Percentiles rank a stretch among this genome's conserved stretches.
Evolutionary conservation across 306 rosid genomes (phyloP).

Genomic region (Fragaria iinumae): DNA sequence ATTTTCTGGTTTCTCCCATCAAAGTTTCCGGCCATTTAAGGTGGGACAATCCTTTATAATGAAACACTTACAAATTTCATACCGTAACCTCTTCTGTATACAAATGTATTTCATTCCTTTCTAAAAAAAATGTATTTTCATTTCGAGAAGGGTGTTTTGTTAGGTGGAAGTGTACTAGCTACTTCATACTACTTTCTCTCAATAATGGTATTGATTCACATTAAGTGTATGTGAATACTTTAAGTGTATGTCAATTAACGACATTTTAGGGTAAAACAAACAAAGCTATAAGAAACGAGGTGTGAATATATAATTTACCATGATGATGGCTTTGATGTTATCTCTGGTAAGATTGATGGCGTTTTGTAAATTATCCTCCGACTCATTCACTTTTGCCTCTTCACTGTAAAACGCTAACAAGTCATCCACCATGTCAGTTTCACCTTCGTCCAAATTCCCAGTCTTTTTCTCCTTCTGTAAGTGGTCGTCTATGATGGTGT

Average conservation of each 20-base stretch:
- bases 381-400: slow-evolving; percentile 31
- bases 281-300: not conserved
- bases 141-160: too few species aligned
- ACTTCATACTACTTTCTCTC: not conserved
- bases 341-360: slow-evolving; percentile 72
- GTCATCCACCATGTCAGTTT: slow-evolving; percentile 86
- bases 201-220: too few species aligned
- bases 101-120: too few species aligned
- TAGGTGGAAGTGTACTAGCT: too few species aligned
- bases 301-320: slow-evolving; percentile 40
- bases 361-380: slow-evolving; percentile 38
- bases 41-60: too few species aligned
- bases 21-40: not conserved
- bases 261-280: not conserved
- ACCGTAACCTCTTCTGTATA: too few species aligned
- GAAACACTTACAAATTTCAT: too few species aligned
- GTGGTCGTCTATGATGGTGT: slow-evolving; percentile 65
- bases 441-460: slow-evolving; percentile 8
- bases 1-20: too few species aligned
- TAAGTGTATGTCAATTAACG: too few species aligned
- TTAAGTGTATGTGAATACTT: too few species aligned
- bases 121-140: too few species aligned
- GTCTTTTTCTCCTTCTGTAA: slow-evolving; percentile 29
- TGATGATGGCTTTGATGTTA: slow-evolving; percentile 88
- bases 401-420: slow-evolving; percentile 68